phyloP scores from a whole-genome alignment of 768 basidiomycete species.

The Lactarius trivialis region DNA sequence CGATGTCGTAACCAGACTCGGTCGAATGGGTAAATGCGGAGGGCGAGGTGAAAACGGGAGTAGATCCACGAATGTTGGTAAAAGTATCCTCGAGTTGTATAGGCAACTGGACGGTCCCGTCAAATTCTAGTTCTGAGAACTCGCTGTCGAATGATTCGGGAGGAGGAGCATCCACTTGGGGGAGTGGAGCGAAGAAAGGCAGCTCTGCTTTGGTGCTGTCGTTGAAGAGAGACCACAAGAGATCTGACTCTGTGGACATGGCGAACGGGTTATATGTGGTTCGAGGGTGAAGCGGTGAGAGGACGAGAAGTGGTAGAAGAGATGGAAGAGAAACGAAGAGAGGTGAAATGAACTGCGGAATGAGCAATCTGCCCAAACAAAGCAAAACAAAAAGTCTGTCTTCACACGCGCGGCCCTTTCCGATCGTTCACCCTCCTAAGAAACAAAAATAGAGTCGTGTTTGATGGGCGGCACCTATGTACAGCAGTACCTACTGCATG shows the following conservation, averaged over 20 bases:
- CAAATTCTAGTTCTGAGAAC: constrained; percentile 59
- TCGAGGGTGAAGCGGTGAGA: not conserved
- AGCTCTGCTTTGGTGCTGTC: constrained; percentile 10
- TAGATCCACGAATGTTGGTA: constrained; percentile 55
- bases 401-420: not conserved
- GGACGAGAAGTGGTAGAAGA: not conserved
- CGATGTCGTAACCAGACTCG: constrained; percentile 67
- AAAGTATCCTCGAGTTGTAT: constrained; percentile 50
- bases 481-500: not conserved
- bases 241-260: constrained; percentile 7
- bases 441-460: not conserved
- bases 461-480: not conserved
- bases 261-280: not conserved
- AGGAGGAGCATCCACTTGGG: constrained; percentile 69
- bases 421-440: not conserved
- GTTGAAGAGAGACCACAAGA: constrained; percentile 3
- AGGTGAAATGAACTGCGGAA: constrained; percentile 18
- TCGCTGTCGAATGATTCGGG: constrained; percentile 82
- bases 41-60: constrained; percentile 60
- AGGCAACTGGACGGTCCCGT: constrained; percentile 53
- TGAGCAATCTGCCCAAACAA: constrained; percentile 2
- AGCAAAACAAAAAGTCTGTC: not conserved
- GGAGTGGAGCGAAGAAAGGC: constrained; percentile 22
- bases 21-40: constrained; percentile 76
- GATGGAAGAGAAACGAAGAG: constrained; percentile 6